These are phyloP conservation scores for Mantamonas sphyraenae DNA, from an alignment of 78 protist genomes.

Conservation along the genomic window DNA sequence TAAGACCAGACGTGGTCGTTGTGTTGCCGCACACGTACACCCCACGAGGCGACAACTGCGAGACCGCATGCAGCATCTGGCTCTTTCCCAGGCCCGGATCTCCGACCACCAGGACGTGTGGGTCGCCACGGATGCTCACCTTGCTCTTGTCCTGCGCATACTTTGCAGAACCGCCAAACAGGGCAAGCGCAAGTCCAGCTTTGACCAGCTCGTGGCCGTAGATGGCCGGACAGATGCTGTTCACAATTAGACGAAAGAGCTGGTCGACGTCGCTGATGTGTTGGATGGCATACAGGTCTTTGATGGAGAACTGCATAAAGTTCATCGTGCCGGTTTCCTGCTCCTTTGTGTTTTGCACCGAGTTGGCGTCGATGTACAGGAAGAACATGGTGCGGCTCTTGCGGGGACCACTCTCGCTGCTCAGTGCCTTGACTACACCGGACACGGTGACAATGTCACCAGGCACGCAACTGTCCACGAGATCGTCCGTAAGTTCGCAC, in stretches of 20 bases:
- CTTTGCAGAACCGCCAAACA: conserved; percentile 87
- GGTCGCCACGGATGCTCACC: conserved; percentile 72
- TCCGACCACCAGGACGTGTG: conserved; percentile 94
- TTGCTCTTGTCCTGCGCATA: conserved; percentile 10
- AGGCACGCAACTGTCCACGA: conserved; percentile 74
- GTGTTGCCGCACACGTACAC: conserved; percentile 97
- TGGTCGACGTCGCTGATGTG: conserved; percentile 31
- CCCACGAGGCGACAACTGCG: conserved; percentile 79
- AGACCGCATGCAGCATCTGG: conserved; percentile 81
- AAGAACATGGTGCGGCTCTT: conserved; percentile 24
- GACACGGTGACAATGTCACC: conserved; percentile 83
- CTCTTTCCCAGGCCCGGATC: conserved; percentile 98
- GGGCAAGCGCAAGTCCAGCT: conserved; percentile 90
- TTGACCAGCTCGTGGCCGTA: conserved; percentile 88
- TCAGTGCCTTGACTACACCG: conserved; percentile 82
- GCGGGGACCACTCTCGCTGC: neutral
- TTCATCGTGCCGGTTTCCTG: conserved; percentile 8
- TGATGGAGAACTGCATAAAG: conserved; percentile 24
- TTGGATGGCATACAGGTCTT: conserved; percentile 64
- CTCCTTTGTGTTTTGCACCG: conserved; percentile 37
- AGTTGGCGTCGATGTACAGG: conserved; percentile 65
- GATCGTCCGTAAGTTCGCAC: conserved; percentile 77
- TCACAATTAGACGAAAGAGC: conserved; percentile 76
- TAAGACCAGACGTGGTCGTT: conserved; percentile 90
- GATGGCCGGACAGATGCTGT: conserved; percentile 92